Evolutionary conservation across 2,329 filamentous ascomycete genomes (phyloP).

Genomic region (Fusarium denticulatum): DNA sequence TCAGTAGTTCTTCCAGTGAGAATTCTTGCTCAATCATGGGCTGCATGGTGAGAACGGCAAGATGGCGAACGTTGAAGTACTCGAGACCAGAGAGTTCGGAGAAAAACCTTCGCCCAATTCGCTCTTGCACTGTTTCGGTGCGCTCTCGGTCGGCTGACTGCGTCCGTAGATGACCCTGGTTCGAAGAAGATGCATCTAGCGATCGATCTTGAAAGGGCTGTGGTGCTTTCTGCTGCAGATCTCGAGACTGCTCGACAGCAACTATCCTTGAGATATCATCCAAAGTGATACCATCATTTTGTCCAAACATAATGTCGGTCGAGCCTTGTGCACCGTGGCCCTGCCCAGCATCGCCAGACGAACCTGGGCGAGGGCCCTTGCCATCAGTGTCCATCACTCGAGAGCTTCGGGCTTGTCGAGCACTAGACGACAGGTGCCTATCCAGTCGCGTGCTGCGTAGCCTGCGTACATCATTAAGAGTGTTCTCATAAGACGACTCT

Average conservation of each 20-base stretch:
- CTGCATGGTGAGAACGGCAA: slow-evolving; percentile 95
- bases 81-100: slow-evolving; percentile 94
- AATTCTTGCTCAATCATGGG: slow-evolving; percentile 90
- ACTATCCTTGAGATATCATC: slow-evolving; percentile 98
- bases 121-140: slow-evolving; percentile 64
- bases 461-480: slow-evolving; percentile 92
- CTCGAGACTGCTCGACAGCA: slow-evolving; percentile 92
- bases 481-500: slow-evolving; percentile 90
- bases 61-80: slow-evolving; percentile 96
- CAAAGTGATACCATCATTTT: slow-evolving; percentile 89
- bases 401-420: slow-evolving; percentile 88
- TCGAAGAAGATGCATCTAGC: slow-evolving; percentile 57
- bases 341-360: slow-evolving; percentile 68
- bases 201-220: slow-evolving; percentile 46
- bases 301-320: slow-evolving; percentile 85
- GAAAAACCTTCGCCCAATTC: slow-evolving; percentile 82
- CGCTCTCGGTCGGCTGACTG: slow-evolving; percentile 63
- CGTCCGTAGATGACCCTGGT: slow-evolving; percentile 74
- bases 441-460: slow-evolving; percentile 93
- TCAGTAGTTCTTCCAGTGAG: slow-evolving; percentile 89
- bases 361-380: slow-evolving; percentile 77
- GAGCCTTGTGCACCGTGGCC: slow-evolving; percentile 57
- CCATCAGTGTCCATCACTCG: slow-evolving; percentile 79
- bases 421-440: slow-evolving; percentile 91
- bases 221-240: slow-evolving; percentile 76